Base-by-base conservation (phyloP, 805 yeast species). In the Suhomyces faveliae region DNA sequence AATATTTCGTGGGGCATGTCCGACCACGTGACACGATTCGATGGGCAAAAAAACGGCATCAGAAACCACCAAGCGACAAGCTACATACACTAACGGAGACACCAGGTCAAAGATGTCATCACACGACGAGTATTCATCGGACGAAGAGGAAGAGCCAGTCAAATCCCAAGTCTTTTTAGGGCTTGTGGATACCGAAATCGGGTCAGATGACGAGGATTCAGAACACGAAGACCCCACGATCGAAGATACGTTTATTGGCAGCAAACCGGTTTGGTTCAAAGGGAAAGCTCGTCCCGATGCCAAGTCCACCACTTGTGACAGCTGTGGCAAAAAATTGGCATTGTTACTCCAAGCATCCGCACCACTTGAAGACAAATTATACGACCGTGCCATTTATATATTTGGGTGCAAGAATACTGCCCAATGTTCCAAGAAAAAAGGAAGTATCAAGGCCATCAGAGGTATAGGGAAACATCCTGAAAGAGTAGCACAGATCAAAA, bases 171-270 rank as follows among this genome's bases (percentile, higher is more conserved):
- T 83, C 0, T 74, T 67, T 45, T 65, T 87, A 17, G 95, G 92
- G 0, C 83, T 76, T 57, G 79, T 83, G 9, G 94, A 87, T 57
- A 75, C 79, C 1, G 76, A 80, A 22, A 57, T 65, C n/a, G 75
- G 78, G 23, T 72, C 77, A 5, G 74, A 70, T 12, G 61, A 57
- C 6, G 78, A 73, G 3, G 81, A 76, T 4, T 73, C 66, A 1
- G 63, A 60, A 6, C 60, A 55, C 9, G 69, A 62, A 12, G 52
- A 46, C 23, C 74, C 74, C 4, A 61, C 70, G 3, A 58, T 71
- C n/a, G 78, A 73, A 48, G 96, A 89, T 58, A 81, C 95, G 0
- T 84, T 89, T 53, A 76, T 92, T 25, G 98, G 98, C 0, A 95
- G 96, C 1, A 57, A 63, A 35, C 76, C 77, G 7, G 60, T 81